Evolutionary conservation across 768 basidiomycete genomes (phyloP).

Genomic region (Pleurotus giganteus): DNA sequence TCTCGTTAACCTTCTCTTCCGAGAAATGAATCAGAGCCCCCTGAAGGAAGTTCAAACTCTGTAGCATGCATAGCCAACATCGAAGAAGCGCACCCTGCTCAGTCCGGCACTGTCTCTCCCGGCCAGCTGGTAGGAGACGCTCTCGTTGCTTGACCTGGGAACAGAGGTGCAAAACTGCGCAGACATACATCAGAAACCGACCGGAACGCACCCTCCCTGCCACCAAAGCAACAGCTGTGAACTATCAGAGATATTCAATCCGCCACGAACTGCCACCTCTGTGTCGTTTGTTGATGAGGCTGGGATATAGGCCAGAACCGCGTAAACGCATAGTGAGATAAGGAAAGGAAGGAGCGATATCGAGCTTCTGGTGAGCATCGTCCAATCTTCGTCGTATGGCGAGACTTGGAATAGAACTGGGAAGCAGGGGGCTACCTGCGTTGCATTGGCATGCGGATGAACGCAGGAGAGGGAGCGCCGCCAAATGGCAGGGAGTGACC

Average conservation of each 20-base stretch:
- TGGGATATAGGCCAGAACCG: slow-evolving; percentile 55
- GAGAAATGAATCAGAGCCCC: slow-evolving; percentile 85
- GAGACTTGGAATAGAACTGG: neutral
- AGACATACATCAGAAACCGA: neutral
- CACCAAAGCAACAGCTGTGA: slow-evolving; percentile 62
- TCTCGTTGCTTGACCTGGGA: slow-evolving; percentile 47
- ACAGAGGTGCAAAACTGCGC: neutral
- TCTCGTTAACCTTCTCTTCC: slow-evolving; percentile 50
- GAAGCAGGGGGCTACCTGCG: neutral
- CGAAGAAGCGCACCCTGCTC: slow-evolving; percentile 45
- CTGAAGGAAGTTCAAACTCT: slow-evolving; percentile 30
- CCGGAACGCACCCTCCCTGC: slow-evolving; percentile 47
- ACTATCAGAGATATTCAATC: slow-evolving; percentile 51
- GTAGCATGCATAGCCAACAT: neutral
- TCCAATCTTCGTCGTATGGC: neutral
- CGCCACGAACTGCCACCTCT: slow-evolving; percentile 34
- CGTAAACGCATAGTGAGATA: slow-evolving; percentile 18
- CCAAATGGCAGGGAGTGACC: slow-evolving; percentile 1
- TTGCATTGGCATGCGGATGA: slow-evolving; percentile 7
- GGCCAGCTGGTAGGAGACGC: slow-evolving; percentile 60
- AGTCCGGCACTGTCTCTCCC: slow-evolving; percentile 47
- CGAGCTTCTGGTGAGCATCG: neutral
- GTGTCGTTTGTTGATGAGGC: slow-evolving; percentile 72
- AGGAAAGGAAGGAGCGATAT: slow-evolving; percentile 1
- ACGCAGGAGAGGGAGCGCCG: neutral